Percentiles rank a stretch among this genome's conserved stretches.
Conservation (phyloP, 257 asterid species). For the Anisodus acutangulus region DNA sequence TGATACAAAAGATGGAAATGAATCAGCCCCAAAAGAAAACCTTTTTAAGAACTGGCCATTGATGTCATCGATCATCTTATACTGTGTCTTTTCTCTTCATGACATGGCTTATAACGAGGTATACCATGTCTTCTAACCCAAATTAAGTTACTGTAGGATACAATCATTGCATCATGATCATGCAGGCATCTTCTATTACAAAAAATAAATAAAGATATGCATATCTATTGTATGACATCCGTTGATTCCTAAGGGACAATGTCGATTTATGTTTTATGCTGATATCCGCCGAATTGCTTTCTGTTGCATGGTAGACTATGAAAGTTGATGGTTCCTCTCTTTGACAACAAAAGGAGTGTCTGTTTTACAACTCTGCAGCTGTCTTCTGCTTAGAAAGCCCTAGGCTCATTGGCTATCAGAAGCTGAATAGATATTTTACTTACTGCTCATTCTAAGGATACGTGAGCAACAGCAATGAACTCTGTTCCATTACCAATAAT, state of each 20-base stretch:
- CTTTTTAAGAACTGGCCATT: slow-evolving; percentile 38
- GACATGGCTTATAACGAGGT: slow-evolving; percentile 40
- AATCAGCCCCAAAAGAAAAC: slow-evolving; percentile 8
- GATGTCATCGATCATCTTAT: slow-evolving; percentile 32
- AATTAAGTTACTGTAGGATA: slow-evolving; percentile 17
- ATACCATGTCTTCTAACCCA: not conserved
- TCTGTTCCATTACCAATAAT: too few relatives aligned
- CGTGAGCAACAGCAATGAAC: not conserved
- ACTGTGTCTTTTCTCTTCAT: slow-evolving; percentile 38
- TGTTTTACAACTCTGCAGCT: slow-evolving; percentile 2
- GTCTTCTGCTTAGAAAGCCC: not conserved
- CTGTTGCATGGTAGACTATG: slow-evolving; percentile 12
- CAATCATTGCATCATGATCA: not conserved
- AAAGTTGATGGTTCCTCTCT: not conserved
- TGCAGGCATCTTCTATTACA: not conserved
- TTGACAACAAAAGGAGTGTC: not conserved
- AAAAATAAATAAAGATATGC: not conserved
- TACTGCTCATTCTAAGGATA: not conserved
- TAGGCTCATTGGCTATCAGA: not conserved
- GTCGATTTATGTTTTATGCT: not conserved
- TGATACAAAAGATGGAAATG: not conserved
- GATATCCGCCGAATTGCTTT: not conserved
- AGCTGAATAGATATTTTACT: not conserved
- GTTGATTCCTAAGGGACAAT: not conserved
- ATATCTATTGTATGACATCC: not conserved